Percentiles rank a stretch among this genome's conserved stretches.
These are phyloP conservation scores for Rhexocercosporidium sp. DNA, from an alignment of 2,329 filamentous ascomycete genomes.

Conservation along the genomic window DNA sequence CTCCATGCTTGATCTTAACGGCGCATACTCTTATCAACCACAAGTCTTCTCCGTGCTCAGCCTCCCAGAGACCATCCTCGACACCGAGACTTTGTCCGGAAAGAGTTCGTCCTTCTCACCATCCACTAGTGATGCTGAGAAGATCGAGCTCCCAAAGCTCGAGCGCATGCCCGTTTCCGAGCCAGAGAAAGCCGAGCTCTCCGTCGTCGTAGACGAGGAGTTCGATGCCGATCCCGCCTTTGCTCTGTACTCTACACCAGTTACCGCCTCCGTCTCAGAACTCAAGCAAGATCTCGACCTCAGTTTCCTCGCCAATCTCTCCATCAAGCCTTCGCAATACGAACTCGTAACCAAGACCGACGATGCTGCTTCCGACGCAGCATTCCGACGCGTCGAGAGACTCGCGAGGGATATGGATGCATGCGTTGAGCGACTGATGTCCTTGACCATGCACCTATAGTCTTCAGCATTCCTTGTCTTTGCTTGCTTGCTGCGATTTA, in stretches of 20 bases:
- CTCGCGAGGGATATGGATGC: conserved; percentile 37
- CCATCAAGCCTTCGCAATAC: conserved; percentile 65
- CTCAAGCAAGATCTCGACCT: conserved; percentile 49
- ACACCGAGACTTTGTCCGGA: conserved; percentile 69
- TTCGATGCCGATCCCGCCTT: conserved; percentile 69
- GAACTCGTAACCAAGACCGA: conserved; percentile 68
- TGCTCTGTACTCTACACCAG: conserved; percentile 58
- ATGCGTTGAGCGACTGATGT: conserved; percentile 35
- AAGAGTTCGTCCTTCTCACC: conserved; percentile 64
- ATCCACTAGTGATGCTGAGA: conserved; percentile 50
- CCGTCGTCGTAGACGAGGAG: conserved; percentile 52
- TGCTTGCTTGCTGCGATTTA: conserved; percentile 31
- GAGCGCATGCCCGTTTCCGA: conserved; percentile 43
- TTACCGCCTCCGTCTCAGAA: conserved; percentile 26
- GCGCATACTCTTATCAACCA: conserved; percentile 65
- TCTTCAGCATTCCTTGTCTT: conserved; percentile 8
- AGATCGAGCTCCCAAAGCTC: conserved; percentile 55
- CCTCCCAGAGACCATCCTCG: conserved; percentile 61
- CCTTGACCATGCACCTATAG: conserved; percentile 35
- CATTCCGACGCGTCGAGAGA: conserved; percentile 33
- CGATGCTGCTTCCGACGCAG: conserved; percentile 39
- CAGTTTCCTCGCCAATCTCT: conserved; percentile 59
- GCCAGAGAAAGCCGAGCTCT: conserved; percentile 38
- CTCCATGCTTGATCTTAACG: conserved; percentile 69
- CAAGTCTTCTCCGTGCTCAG: conserved; percentile 76